Evolutionary conservation across 2,329 filamentous ascomycete genomes (phyloP), one percentile per base, ranked within the genome.

Genomic region (Trichophyton benhamiae): DNA sequence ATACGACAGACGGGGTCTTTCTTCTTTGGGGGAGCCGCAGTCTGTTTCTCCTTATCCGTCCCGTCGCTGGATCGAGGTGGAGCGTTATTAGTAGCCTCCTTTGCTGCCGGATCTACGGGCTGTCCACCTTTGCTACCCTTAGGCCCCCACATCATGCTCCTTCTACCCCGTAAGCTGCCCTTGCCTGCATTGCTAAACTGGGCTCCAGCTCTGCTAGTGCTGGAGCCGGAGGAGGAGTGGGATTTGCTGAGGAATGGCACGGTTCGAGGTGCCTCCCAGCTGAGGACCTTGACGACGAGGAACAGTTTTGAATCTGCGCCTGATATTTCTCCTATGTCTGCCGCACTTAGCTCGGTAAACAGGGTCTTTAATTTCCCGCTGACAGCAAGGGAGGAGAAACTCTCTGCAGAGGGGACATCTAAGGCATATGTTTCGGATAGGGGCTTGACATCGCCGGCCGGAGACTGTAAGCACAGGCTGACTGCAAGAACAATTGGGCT

Each of bases 371-470:
- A 83, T 69, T 87, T 86, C 22, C 83, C 81, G 65, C 83, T 83
- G 59, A 85, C 82, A 8, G 82, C 76, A 57, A 89, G 76, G 63
- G 82, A 83, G 11, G 84, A 81, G 64, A 91, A 83, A 20, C 83
- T 82, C 61, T 90, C 88, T 33, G 87, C 86, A 0, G 88, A 78
- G 0, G 88, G 87, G 13, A 96, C 81, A 60, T 91, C 86, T 59
- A 96, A 82, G 15, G 83, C 83, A 74, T 89, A 96, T 58, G 83
- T 87, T 74, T 99, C 94, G 1, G 91, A 95, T 0, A 97, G 76
- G 2, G 85, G 84, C 15, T 81, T 80, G 6, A 88, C 78, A 9
- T 80, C 76, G 36, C 84, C 82, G 15, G 84, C 84, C 1, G 83
- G 79, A 1, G 83, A 78, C 70, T 89, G 91, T 63, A 83, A 82